Evolutionary conservation across 1,284 basidiomycete genomes (phyloP).

Genomic region (Tylopilus sp.): DNA sequence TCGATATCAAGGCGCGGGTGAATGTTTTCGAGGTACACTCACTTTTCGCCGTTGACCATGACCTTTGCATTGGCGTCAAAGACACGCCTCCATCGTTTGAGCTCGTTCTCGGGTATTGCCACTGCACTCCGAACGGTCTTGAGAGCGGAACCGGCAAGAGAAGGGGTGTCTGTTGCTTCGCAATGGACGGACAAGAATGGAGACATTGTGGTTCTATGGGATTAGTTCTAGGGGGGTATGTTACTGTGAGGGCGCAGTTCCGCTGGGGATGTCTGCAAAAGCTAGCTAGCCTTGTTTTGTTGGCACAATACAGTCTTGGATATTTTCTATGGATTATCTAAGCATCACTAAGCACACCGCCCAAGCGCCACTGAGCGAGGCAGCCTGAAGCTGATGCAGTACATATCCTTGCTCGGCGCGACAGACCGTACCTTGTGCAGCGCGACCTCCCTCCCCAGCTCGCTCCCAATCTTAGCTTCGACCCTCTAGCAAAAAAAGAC

Average conservation of each 20-base stretch:
- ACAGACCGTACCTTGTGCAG: conserved; percentile 88
- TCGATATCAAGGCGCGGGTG: background rate
- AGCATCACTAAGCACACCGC: conserved; percentile 11
- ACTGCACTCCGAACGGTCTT: conserved; percentile 64
- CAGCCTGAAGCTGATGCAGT: conserved; percentile 90
- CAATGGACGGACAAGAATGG: conserved; percentile 44
- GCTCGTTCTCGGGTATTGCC: conserved; percentile 73
- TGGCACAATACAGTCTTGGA: too few relatives aligned
- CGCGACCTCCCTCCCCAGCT: conserved; percentile 49
- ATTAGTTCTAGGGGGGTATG: conserved; percentile 33
- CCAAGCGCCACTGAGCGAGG: conserved; percentile 57
- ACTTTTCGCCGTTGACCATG: conserved; percentile 75
- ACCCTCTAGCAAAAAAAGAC: conserved; percentile 56
- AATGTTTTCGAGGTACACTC: conserved; percentile 18
- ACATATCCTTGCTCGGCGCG: conserved; percentile 98
- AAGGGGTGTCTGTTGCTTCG: conserved; percentile 42
- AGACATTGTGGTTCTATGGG: conserved; percentile 30
- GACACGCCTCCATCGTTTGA: conserved; percentile 80
- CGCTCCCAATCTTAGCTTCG: conserved; percentile 59
- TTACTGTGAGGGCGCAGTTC: conserved; percentile 27
- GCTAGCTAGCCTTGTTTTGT: background rate
- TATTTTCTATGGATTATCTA: conserved; percentile 23
- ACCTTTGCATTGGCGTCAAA: conserved; percentile 82
- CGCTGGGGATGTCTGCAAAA: conserved; percentile 9
- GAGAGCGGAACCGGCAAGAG: conserved; percentile 52